phyloP scores from a whole-genome alignment of 108 stramenopile genomes.

The Craspedostauros australis region DNA sequence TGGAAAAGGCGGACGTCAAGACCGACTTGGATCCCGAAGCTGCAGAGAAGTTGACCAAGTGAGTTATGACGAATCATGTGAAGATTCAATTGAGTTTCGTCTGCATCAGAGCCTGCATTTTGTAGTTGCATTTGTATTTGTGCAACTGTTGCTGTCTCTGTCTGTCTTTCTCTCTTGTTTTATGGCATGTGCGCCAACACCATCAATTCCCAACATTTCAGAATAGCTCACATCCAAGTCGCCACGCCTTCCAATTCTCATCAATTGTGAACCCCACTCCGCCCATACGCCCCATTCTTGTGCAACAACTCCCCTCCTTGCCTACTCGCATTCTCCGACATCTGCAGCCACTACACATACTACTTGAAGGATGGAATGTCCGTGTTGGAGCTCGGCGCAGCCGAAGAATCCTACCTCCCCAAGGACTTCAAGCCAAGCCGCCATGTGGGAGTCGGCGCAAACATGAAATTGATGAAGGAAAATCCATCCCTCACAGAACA shows the following conservation, averaged over 20 bases:
- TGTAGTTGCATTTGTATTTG: too few species aligned
- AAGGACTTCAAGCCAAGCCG: constrained; percentile 46
- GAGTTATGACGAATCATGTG: constrained; percentile 22
- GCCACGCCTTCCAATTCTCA: not conserved
- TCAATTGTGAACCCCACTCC: not conserved
- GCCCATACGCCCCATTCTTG: too few species aligned
- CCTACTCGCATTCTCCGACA: not conserved
- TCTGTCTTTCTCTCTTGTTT: too few species aligned
- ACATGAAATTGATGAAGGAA: constrained; percentile 49
- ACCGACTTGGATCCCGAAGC: constrained; percentile 67
- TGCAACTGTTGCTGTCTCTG: too few species aligned
- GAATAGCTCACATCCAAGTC: too few species aligned
- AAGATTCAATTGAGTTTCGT: too few species aligned
- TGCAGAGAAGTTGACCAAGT: constrained; percentile 54
- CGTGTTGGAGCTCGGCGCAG: constrained; percentile 79
- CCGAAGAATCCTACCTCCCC: constrained; percentile 80
- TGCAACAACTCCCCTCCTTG: not conserved
- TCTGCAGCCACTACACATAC: constrained; percentile 62
- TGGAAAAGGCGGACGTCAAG: constrained; percentile 44
- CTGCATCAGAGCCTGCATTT: too few species aligned
- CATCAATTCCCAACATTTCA: too few species aligned
- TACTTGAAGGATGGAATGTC: constrained; percentile 78
- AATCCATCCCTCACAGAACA: constrained; percentile 74
- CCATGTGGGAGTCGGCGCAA: constrained; percentile 76
- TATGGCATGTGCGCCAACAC: too few species aligned